Conservation (phyloP, 225 moss, liverwort and hornwort genomes). For the Sphagnum tenellum region DNA sequence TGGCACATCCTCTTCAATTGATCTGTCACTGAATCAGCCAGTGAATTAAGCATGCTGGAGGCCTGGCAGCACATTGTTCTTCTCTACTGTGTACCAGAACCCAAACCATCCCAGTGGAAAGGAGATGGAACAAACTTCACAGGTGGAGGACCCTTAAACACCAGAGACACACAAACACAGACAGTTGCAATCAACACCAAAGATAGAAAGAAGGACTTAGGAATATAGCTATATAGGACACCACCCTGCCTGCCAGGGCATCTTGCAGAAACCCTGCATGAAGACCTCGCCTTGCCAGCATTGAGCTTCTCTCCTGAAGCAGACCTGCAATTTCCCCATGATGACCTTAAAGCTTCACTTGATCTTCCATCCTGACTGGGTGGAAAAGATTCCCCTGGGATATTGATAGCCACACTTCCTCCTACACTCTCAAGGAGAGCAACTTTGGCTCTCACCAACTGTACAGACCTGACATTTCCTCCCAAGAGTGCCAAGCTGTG, state of each 20-base stretch:
- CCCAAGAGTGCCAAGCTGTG: constrained; percentile 40
- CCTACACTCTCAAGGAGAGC: constrained; percentile 30
- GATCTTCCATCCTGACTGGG: too few relatives aligned
- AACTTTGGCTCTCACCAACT: constrained; percentile 58
- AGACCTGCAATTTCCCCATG: constrained; percentile 16
- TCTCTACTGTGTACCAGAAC: constrained; percentile 2
- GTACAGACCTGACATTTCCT: constrained; percentile 42
- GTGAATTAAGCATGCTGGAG: too few relatives aligned
- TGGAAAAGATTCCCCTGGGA: constrained; percentile 5
- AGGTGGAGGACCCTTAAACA: constrained; percentile 45
- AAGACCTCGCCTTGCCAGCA: neutral
- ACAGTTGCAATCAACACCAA: constrained; percentile 76
- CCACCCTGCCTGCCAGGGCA: too few relatives aligned
- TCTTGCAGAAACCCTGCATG: too few relatives aligned
- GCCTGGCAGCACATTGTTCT: too few relatives aligned
- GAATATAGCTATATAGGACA: neutral
- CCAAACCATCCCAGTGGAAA: constrained; percentile 39
- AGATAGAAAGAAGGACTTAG: constrained; percentile 69
- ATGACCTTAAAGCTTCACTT: too few relatives aligned
- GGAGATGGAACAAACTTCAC: constrained; percentile 10
- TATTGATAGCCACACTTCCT: constrained; percentile 13
- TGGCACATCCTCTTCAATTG: too few relatives aligned
- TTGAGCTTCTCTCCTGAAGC: neutral
- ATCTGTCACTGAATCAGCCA: too few relatives aligned
- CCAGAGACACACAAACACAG: constrained; percentile 75